A percentile compares a stretch with the other conserved stretches of the same genome.
These are phyloP conservation scores for Wilcoxina mikolae DNA, from an alignment of 495 filamentous ascomycete species.

Conservation along the genomic window DNA sequence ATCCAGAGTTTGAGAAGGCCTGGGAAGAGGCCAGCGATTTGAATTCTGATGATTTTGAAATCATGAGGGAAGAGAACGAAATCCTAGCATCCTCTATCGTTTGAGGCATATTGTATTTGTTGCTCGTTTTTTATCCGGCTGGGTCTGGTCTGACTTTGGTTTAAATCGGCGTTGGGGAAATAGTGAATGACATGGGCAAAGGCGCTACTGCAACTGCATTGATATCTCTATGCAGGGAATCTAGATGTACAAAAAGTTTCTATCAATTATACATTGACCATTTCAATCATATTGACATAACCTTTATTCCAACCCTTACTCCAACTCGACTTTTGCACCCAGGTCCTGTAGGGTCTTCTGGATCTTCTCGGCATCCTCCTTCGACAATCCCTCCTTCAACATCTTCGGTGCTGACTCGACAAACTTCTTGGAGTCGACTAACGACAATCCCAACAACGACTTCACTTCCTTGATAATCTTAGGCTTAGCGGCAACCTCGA, in stretches of 20 bases:
- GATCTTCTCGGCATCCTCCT: conserved; percentile 99
- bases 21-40: conserved; percentile 71
- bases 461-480: conserved; percentile 99
- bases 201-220: too few species aligned
- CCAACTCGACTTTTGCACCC: conserved; percentile 76
- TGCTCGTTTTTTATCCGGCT: not conserved
- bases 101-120: not conserved
- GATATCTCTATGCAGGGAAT: too few species aligned
- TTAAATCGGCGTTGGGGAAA: too few species aligned
- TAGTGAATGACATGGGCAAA: too few species aligned
- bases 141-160: too few species aligned
- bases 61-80: conserved; percentile 54
- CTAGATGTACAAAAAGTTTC: not conserved
- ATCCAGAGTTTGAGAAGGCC: conserved; percentile 53
- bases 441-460: conserved; percentile 77
- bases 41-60: conserved; percentile 66
- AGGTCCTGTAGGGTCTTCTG: conserved; percentile 82
- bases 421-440: conserved; percentile 99
- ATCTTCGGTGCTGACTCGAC: conserved; percentile 94
- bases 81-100: conserved; percentile 13
- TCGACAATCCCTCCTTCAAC: conserved; percentile 95
- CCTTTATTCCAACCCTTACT: conserved; percentile 39
- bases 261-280: not conserved
- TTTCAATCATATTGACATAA: not conserved
- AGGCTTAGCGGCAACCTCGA: conserved; percentile 78